Evolutionary conservation across 2,329 filamentous ascomycete species (phyloP), one percentile per base, ranked within the genome.

Genomic region (Botrytis pseudocinerea): DNA sequence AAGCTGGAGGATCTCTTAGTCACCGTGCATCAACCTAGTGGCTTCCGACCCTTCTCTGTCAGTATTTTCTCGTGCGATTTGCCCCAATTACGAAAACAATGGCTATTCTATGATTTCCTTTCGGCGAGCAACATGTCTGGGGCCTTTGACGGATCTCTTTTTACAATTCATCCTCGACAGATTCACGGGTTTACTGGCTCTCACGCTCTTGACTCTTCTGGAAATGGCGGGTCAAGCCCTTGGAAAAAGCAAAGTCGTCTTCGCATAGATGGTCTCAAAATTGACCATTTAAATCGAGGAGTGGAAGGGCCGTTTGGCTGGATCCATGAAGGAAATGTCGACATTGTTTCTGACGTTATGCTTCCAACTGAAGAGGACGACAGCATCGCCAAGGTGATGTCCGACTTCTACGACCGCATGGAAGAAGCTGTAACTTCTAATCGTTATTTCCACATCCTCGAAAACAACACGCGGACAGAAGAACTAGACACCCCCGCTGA

Each of bases 241-340:
- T 99, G 95, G 95, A 98, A 98, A 83, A 98, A 98, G 82, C 95
- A 97, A 77, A 97, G 92, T 80, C 89, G 96, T 38, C 89, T 98
- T 73, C 90, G 96, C 8, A 97, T 99, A 73, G 96, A 99, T 80
- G 94, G 92, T 0, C 87, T 99, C 16, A 97, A 92, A 80, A 98
- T 99, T 71, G 96, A 98, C 79, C 96, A 99, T 81, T 87, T 99
- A 16, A 99, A 99, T 80, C 90, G 94, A 60, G 95, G 95, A 38
- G 94, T 97, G 28, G 91, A 96, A 75, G 96, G 96, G 0, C 95
- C 95, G 0, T 98, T 99, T 82, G 95, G 94, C 5, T 99, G 96
- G 96, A 99, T 99, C 70, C 93, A 97, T 77, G 94, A 98, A 83
- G 96, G 96, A 48, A 97, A 96, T 75, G 94, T 99, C 59, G 96